Evolutionary conservation across 2,329 filamentous ascomycete genomes (phyloP), one percentile per base, ranked within the genome.

Genomic region (Talaromyces atroroseus): DNA sequence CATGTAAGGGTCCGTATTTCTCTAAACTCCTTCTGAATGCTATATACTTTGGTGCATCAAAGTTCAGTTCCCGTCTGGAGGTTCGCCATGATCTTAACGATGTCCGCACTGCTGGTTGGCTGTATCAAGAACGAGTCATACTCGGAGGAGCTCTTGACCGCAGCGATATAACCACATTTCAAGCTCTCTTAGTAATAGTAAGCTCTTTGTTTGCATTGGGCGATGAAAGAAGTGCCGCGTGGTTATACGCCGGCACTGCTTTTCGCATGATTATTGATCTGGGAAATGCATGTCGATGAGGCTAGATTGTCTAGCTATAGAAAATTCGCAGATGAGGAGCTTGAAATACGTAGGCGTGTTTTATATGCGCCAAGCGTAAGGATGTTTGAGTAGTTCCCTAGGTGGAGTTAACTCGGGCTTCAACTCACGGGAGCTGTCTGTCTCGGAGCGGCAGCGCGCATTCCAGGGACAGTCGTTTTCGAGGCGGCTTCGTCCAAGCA

Each of bases 141-240:
- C 71, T 83, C 0, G 74, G 75, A 4, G 66, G 69, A 18, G 73
- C 73, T 1, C 63, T 81, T 1, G 78, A 80, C 44, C 69, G 69
- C 8, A 80, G 78, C 54, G 73, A 77, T 2, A 77, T 83, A 10
- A 80, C 80, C 0, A 82, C 80, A 0, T 79, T 82, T 1, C 78
- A 81, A 59, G 80, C 78, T 0, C 61, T 83, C 26, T 66, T 83
- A 0, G 68, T 81, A 0, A 79, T 82, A 74, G 75, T 76, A 0
- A 78, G 76, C 46, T 77, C 78, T 0, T 64, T 82, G 0, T 81
- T 82, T 59, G 73, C 80, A 0, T 66, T 77, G 2, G 73, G 76
- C n/a, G 76, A 78, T 50, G 76, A 82, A 60, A 68, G 75, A 29
- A 81, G 78, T 57, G 74, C 75, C 5, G 74, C 78, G 0, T 83